Evolutionary conservation across 2,329 filamentous ascomycete species (phyloP), one percentile per base, ranked within the genome.

Genomic region (Ascosphaera acerosa): DNA sequence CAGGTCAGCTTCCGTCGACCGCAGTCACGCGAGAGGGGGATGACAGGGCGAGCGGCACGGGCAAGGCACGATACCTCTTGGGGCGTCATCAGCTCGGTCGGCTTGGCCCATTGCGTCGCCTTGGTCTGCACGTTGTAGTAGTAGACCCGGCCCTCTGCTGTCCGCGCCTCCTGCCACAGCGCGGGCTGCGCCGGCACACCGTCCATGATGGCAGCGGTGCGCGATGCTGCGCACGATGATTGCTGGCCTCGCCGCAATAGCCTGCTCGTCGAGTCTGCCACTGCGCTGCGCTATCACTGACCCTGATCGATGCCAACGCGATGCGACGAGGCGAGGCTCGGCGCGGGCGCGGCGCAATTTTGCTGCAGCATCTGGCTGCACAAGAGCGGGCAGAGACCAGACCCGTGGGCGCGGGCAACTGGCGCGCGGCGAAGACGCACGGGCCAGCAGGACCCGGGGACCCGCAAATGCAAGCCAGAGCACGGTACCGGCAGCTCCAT

Each of bases 81-180:
- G 4, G 69, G 65, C 15, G 66, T 73, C 76, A 90, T 82, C 53
- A 90, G 59, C 29, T 90, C 87, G 46, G 76, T 66, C 3, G 87
- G 89, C 56, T 92, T 94, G 25, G 70, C 73, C 87, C 87, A 97
- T 64, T 82, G 75, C 18, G 87, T 94, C 38, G 64, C 67, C 48
- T 89, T 89, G 10, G 81, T 91, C 37, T 68, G 55, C 9, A 70
- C 57, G 49, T 97, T 90, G 60, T 82, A 90, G 51, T 89, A 97
- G 52, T 97, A 97, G 29, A 70, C 62, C 41, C 77, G 70, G 39
- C 82, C 84, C 45, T 91, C 81, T 2, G 70, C 57, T 41, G 74
- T 77, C 42, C 70, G 73, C 41, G 77, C 72, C 51, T 87, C 76
- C 51, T 77, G 71, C 82, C 82, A 92, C 27, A 65, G 48, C 34